phyloP scores from a whole-genome alignment of 768 basidiomycete species.

The Termitomyces sp. region DNA sequence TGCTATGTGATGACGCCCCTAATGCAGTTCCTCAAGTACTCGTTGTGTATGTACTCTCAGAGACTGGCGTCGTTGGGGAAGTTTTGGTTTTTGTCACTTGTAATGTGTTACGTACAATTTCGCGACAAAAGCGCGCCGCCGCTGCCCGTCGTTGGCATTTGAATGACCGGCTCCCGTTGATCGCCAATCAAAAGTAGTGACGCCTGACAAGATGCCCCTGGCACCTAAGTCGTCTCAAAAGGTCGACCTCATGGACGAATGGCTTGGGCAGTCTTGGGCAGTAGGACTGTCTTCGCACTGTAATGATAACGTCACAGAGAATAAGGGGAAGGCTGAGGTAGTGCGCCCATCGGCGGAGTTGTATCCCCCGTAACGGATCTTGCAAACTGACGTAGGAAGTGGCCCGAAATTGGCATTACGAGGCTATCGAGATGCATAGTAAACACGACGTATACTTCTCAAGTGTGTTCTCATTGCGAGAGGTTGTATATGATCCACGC shows the following conservation, averaged over 20 bases:
- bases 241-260: not conserved
- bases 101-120: too few relatives aligned
- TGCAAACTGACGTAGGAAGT: not conserved
- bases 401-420: not conserved
- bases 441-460: not conserved
- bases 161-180: not conserved
- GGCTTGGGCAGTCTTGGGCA: not conserved
- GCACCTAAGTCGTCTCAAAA: not conserved
- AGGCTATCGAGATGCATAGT: not conserved
- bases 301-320: not conserved
- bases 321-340: not conserved
- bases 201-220: not conserved
- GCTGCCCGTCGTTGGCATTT: too few relatives aligned
- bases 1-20: not conserved
- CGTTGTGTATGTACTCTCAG: too few relatives aligned
- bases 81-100: too few relatives aligned
- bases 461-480: not conserved
- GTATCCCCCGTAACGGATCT: not conserved
- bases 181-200: not conserved
- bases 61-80: too few relatives aligned
- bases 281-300: too few relatives aligned
- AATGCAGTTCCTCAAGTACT: not conserved
- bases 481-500: not conserved
- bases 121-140: not conserved
- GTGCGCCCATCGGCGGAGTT: not conserved